Conservation (phyloP, 768 basidiomycete genomes). For the Suillus spraguei region DNA sequence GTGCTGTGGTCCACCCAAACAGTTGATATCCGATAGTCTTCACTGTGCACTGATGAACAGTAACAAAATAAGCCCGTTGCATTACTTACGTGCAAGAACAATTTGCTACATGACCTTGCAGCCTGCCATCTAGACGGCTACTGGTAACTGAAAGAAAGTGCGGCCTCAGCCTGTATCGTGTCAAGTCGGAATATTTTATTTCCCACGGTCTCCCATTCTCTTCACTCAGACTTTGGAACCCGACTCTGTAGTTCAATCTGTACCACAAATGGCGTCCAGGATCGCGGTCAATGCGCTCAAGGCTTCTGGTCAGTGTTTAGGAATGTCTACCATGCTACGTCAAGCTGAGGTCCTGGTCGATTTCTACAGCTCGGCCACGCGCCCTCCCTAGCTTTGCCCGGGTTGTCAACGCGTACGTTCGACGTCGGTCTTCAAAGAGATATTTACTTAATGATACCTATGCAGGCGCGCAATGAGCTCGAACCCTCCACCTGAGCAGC, state of each 20-base stretch:
- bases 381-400: constrained; percentile 49
- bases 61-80: not conserved
- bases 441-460: constrained; percentile 13
- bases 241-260: constrained; percentile 14
- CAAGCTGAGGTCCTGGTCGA: not conserved
- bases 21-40: not conserved
- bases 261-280: constrained; percentile 62
- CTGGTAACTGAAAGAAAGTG: not conserved
- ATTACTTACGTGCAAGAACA: not conserved
- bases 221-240: constrained; percentile 10
- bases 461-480: constrained; percentile 68
- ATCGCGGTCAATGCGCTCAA: constrained; percentile 67
- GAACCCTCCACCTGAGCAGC: constrained; percentile 78
- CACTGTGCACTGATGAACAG: not conserved
- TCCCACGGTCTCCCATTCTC: constrained; percentile 27
- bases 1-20: not conserved
- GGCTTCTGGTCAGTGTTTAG: constrained; percentile 50
- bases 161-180: constrained; percentile 19
- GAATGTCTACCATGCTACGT: not conserved
- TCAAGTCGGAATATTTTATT: constrained; percentile 33
- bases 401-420: constrained; percentile 49
- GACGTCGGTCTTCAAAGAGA: constrained; percentile 9
- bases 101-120: not conserved
- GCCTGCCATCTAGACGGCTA: not conserved
- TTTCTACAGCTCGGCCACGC: constrained; percentile 54